phyloP scores from a whole-genome alignment of 306 rosid genomes.

The Neltuma alba region DNA sequence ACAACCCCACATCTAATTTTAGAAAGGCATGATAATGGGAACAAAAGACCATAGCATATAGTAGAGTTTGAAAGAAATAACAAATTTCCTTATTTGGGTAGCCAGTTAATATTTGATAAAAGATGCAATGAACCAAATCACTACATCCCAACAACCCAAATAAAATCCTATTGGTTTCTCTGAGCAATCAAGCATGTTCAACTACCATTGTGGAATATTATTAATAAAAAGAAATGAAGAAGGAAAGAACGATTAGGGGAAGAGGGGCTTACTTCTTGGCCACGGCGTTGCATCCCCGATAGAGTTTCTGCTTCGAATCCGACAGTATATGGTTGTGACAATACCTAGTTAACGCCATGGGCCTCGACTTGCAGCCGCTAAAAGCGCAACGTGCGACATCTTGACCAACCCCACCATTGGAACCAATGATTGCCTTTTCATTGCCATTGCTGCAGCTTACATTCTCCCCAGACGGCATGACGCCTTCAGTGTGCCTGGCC shows the following conservation, averaged over 20 bases:
- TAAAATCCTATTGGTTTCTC: not conserved
- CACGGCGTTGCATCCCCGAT: constrained; percentile 32
- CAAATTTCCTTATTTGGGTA: not conserved
- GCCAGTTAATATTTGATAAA: not conserved
- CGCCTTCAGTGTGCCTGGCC: not conserved
- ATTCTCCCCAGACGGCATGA: constrained; percentile 26
- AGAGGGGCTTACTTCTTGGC: constrained; percentile 39
- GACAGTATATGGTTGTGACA: constrained; percentile 46
- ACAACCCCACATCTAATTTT: not conserved
- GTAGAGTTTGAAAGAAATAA: not conserved
- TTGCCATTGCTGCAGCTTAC: constrained; percentile 26
- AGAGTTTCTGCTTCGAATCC: constrained; percentile 49
- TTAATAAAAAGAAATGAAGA: not conserved
- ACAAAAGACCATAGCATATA: not conserved
- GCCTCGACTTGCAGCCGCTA: constrained; percentile 44
- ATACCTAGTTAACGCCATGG: constrained; percentile 49
- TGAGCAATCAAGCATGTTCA: not conserved
- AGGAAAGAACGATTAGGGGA: not conserved
- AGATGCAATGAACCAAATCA: not conserved
- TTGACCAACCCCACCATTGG: constrained; percentile 38
- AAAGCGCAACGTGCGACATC: constrained; percentile 41
- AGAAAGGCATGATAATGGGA: not conserved
- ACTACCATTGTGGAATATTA: not conserved
- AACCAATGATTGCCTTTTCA: constrained; percentile 18
- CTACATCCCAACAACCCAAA: not conserved